Evolutionary conservation across 2,329 filamentous ascomycete genomes (phyloP), one percentile per base, ranked within the genome.

Genomic region (Ophiostoma sp.): DNA sequence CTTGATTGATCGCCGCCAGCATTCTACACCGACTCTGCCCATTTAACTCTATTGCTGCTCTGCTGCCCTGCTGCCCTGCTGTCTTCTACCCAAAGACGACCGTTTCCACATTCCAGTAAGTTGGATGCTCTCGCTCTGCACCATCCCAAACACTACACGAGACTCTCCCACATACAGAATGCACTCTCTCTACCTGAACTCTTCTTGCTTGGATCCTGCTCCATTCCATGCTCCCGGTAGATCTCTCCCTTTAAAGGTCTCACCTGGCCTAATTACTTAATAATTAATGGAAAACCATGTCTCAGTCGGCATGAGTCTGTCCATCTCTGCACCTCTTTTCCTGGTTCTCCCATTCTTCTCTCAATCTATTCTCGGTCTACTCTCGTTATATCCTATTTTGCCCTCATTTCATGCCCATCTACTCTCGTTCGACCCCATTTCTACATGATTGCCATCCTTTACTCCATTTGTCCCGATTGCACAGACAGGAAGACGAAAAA

Each of bases 101-200:
- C 64, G 64, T 66, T 66, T 36, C 64, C 64, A 66, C 64, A 66
- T 66, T 66, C 64, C 35, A 66, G 52, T 48, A 48, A 48, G 44
- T 48, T 48, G 52, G n/a, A 48, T 27, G 23, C 52, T 11, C 52
- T 57, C 52, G 41, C 15, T 54, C n/a, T 11, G 7, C 52, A 27
- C n/a, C 10, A 57, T 13, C 10, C 3, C 13, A 11, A 10, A 39
- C 36, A 39, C 2, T 39, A 10, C 36, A 11, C 36, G 4, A 44
- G 15, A 17, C 52, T 15, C 54, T 17, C 54, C 7, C 10, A 23
- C 39, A 41, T 3, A 41, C 39, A 41, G 8, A 39, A 10, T 11
- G 8, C 36, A 39, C 39, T 13, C 39, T 2, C 39, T 41, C 39
- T 41, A 41, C 39, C 13, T 35, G n/a, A n/a, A n/a, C n/a, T 36